Base-by-base conservation (phyloP, 2,329 filamentous ascomycete species). In the Trichoderma semiorbis region DNA sequence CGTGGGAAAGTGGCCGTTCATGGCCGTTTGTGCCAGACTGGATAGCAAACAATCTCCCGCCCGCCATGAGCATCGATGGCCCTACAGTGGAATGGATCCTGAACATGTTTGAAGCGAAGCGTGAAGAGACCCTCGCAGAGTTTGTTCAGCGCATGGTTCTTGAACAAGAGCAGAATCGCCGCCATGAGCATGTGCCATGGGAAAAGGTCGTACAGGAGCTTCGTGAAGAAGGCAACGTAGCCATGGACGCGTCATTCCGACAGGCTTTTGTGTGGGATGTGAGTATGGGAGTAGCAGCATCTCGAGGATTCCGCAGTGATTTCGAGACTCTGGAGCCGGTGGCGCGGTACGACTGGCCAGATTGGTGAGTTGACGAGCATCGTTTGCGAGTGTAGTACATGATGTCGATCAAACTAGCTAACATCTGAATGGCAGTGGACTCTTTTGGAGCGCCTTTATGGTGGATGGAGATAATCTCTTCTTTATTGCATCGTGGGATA, bases 221-320 rank as follows among this genome's bases (percentile, higher is more conserved):
- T 8, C 72, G 74, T 21, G 81, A 82, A 30, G 81, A 83, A 68
- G 80, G 77, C 0, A 72, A 70, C 11, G 73, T 77, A 24, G 81
- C 79, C 0, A 72, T 76, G 4, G 76, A 80, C 2, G 81, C 80
- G 0, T 80, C 81, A 1, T 82, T 78, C 36, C 76, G 81, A 28
- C 81, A 83, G 62, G 75, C 78, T 3, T 82, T 83, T 66, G 80
- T 82, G 10, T 83, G 81, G 81, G 81, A 83, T 68, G 74, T 82
- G 2, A 80, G 78, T 8, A 75, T 82, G 36, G 78, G 78, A 5
- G 75, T 81, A 63, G 72, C 73, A 6, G 65, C 75, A 7, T 74
- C 74, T 0, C 73, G 70, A 7, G 73, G 72, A 1, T 68, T 72
- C 7, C 73, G 74, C 16, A 64, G 74, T 2, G 74, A 72, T 18